phyloP scores from a whole-genome alignment of 129 eudicot genomes.

The Tagetes erecta region DNA sequence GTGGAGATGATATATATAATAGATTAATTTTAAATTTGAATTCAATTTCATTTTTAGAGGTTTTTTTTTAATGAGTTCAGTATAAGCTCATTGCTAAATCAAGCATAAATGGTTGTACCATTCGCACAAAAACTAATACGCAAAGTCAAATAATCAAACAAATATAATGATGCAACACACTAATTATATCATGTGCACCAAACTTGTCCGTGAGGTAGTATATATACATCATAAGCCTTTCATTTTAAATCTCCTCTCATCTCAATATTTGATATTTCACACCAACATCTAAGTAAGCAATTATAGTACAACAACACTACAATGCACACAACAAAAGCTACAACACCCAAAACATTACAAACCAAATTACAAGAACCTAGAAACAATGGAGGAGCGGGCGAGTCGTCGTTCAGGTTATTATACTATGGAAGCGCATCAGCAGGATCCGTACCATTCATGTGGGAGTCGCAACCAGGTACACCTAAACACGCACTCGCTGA shows the following conservation, averaged over 20 bases:
- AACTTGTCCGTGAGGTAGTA: conserved; percentile 12
- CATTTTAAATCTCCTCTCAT: neutral
- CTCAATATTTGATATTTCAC: neutral
- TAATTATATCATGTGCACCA: conserved; percentile 2
- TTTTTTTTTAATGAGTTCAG: neutral
- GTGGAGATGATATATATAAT: neutral
- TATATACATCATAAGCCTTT: conserved; percentile 10
- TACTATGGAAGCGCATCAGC: conserved; percentile 65
- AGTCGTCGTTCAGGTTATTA: conserved; percentile 60
- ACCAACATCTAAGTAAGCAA: neutral
- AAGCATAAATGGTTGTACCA: neutral
- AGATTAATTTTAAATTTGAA: neutral
- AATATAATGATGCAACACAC: neutral
- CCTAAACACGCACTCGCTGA: conserved; percentile 57
- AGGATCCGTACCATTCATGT: conserved; percentile 70
- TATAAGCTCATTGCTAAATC: neutral
- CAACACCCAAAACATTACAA: conserved; percentile 28
- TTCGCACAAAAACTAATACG: neutral
- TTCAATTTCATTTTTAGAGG: neutral
- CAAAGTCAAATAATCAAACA: conserved; percentile 13
- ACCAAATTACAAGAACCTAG: conserved; percentile 17
- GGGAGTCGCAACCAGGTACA: conserved; percentile 89
- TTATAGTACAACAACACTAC: neutral
- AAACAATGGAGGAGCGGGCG: conserved; percentile 36
- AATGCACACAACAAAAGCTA: conserved; percentile 20